phyloP scores from a whole-genome alignment of 768 basidiomycete species.

The Strobilomyces echinocephalus region DNA sequence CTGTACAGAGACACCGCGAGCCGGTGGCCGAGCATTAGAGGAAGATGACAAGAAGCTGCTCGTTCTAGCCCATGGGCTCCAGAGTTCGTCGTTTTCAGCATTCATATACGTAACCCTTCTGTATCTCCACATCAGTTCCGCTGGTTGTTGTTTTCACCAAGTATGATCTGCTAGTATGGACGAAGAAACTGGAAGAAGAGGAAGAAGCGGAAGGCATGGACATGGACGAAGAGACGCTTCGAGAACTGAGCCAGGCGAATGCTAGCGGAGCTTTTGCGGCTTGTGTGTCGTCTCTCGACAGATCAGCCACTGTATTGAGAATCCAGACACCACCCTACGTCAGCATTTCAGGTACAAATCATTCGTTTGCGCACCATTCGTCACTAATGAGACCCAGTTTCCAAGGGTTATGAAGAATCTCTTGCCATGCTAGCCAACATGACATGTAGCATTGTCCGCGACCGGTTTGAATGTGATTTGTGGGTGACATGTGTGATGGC shows the following conservation, averaged over 20 bases:
- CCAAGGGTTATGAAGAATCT: neutral
- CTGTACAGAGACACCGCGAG: neutral
- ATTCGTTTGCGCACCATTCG: neutral
- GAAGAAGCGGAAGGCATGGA: too few species aligned
- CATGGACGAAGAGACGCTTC: neutral
- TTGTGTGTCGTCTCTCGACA: neutral
- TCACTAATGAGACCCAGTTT: neutral
- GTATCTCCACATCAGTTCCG: neutral
- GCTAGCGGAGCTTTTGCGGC: neutral
- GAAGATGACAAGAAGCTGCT: slow-evolving; percentile 5
- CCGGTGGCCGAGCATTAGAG: slow-evolving; percentile 2
- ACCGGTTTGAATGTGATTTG: slow-evolving; percentile 2
- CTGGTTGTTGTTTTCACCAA: too few species aligned
- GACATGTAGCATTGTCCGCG: neutral
- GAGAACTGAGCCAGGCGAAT: neutral
- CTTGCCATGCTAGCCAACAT: neutral
- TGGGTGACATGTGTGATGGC: slow-evolving; percentile 7
- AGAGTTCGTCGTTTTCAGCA: neutral
- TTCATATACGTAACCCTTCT: neutral
- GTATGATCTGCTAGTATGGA: neutral
- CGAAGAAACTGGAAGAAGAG: neutral
- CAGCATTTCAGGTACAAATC: neutral
- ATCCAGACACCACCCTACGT: neutral
- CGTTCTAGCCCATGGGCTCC: neutral
- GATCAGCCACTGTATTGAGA: neutral